Base-by-base conservation (phyloP, 768 basidiomycete species). In the Leccinum disarticulatum region DNA sequence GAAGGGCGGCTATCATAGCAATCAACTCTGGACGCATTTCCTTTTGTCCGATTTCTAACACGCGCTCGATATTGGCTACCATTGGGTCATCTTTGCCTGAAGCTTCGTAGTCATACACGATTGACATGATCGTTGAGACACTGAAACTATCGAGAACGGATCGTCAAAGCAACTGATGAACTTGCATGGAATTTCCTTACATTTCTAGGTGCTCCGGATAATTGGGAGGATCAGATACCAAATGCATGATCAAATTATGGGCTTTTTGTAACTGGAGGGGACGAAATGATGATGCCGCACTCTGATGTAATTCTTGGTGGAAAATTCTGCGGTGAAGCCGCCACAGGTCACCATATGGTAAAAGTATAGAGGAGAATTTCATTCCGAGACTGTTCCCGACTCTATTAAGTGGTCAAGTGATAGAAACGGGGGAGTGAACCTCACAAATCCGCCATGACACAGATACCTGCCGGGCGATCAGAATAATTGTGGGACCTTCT, bases 181-280 rank as follows among this genome's bases (percentile, higher is more conserved):
- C 30, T 25, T 52, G 17, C 8, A 35, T 7, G 4, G 1, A 22
- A 30, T 6, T 10, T 25, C 3, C 68, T 58, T 43, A 70, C 68
- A 41, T 7, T 19, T 71, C 60, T 1, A 67, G 19, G 53, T 77
- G 72, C 13, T 48, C 51, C 10, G 13, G 15, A 52, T 69, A 66
- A 14, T 66, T 62, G 3, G 50, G 64, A 3, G 76, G 70, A 17
- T 54, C 59, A 1, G 35, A 53, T 17, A 70, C 28, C 27, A 80
- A 47, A 22, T 64, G 63, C n/a, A 56, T 60, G 10, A 80, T 63
- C 30, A 79, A 57, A 6, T 69, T 65, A 51, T 71, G 69, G 3
- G 71, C 63, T 57, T 74, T 77, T 36, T 66, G 63, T 25, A 67
- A 59, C 52, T 79, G 79, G 15, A 73, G 58, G 6, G 76, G 73